Percentiles rank a stretch among this genome's conserved stretches.
Evolutionary conservation across 129 eudicot species (phyloP).

Genomic region (Logfia minima): DNA sequence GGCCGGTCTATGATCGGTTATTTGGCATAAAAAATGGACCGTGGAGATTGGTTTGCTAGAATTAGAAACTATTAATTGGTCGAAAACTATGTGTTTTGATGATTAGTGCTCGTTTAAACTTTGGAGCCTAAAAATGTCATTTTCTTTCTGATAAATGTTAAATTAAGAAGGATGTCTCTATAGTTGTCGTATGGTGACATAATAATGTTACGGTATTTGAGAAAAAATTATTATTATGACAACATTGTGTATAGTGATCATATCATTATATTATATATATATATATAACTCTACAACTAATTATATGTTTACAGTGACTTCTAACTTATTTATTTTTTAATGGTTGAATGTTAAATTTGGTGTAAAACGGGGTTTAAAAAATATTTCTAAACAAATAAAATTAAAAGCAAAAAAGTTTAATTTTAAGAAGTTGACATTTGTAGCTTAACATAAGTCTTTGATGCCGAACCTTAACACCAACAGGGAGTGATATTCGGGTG

Average conservation of each 20-base stretch:
- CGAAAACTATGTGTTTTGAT: background rate
- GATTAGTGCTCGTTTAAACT: background rate
- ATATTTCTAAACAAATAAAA: no score
- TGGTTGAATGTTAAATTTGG: no score
- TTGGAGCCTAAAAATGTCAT: background rate
- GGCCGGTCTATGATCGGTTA: background rate
- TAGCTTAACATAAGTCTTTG: no score
- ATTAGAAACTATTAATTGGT: background rate
- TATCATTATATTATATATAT: no score
- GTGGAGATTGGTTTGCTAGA: background rate
- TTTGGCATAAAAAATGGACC: background rate
- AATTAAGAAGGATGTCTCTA: background rate
- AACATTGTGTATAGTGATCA: background rate
- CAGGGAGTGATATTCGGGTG: no score
- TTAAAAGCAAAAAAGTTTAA: no score
- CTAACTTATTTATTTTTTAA: no score
- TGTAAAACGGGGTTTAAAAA: no score
- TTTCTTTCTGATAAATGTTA: background rate
- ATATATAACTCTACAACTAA: no score
- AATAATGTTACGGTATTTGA: background rate
- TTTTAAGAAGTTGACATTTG: no score
- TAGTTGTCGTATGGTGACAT: background rate
- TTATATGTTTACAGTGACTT: no score
- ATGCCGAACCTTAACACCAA: no score
- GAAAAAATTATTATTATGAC: background rate